Evolutionary conservation across 805 yeast genomes (phyloP), one percentile per base, ranked within the genome.

Genomic region (Ogataea thermomethanolica): DNA sequence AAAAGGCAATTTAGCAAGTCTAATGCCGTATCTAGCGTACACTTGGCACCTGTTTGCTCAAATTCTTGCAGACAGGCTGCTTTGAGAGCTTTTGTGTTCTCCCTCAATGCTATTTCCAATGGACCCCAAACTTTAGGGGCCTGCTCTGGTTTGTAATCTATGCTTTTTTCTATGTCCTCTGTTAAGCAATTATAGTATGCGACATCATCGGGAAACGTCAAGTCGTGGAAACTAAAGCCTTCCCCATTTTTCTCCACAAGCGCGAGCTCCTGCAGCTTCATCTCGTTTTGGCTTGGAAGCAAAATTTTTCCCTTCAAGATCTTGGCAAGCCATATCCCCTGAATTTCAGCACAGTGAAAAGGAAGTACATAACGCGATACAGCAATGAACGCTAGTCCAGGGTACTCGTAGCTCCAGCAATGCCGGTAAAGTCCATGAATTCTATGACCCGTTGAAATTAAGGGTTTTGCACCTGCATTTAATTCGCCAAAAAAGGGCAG

Each of bases 301-400:
- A 48, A 9, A 2, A 84, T 56, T 30, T 78, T 67, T 0, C 80
- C 80, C 4, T 76, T 58, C 63, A 83, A 77, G 2, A 79, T 77
- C 42, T 88, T 68, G 2, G 84, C 75, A 23, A 84, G 65, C 53
- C 80, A 71, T 7, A 79, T 68, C 0, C 84, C 87, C 55, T 85
- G 93, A 35, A 76, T 64, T 43, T 73, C 78, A 11, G 83, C 73
- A 1, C 74, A 62, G 37, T 85, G 69, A 45, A 81, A 79, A 5
- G 88, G 85, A 0, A 82, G 62, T 4, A 79, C 78, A 46, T 76
- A 73, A 28, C 78, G 67, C 2, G 85, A 83, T 11, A 81, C 61
- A 1, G 84, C 81, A 25, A 83, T 70, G 25, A 84, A 69, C 0
- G 79, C 78, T 24, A 87, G 52, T 1, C 84, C 74, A 0, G 89